phyloP scores from a whole-genome alignment of 768 basidiomycete species.

The Pleurotus tuber-regium region DNA sequence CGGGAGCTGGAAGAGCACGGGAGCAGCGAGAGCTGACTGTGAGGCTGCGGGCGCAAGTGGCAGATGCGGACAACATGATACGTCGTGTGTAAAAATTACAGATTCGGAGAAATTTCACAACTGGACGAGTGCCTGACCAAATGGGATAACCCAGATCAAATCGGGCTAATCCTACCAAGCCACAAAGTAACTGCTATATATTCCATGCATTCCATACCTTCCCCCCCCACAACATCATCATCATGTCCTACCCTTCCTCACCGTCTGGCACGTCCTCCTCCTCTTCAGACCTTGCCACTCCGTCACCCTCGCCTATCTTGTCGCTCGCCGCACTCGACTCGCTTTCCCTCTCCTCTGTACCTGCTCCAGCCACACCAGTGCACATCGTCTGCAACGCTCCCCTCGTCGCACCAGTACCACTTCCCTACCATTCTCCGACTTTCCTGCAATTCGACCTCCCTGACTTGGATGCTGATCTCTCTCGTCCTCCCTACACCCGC shows the following conservation, averaged over 20 bases:
- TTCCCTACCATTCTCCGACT: conserved; percentile 67
- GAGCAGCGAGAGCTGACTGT: conserved; percentile 15
- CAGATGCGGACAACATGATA: conserved; percentile 12
- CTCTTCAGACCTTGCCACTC: conserved; percentile 16
- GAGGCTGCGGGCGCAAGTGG: conserved; percentile 14
- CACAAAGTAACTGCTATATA: too few relatives aligned
- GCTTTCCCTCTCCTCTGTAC: conserved; percentile 18
- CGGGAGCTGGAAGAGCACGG: conserved; percentile 14
- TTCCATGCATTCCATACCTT: conserved; percentile 26
- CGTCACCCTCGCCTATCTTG: conserved; percentile 5
- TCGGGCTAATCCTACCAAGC: neutral
- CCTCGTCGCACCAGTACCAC: conserved; percentile 64
- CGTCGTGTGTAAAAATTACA: conserved; percentile 3
- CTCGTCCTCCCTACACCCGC: conserved; percentile 59
- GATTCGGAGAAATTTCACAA: conserved; percentile 1
- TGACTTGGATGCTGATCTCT: conserved; percentile 67
- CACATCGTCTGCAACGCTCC: conserved; percentile 65
- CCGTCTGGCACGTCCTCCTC: conserved; percentile 19
- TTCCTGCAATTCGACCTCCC: conserved; percentile 69
- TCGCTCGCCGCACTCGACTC: conserved; percentile 20
- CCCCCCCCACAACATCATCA: conserved; percentile 13
- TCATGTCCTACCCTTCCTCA: conserved; percentile 21
- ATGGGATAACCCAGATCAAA: neutral
- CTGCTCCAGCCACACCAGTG: conserved; percentile 19
- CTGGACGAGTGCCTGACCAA: too few relatives aligned